phyloP scores from a whole-genome alignment of 2,329 filamentous ascomycete genomes.

The Penicillium rolfsii region DNA sequence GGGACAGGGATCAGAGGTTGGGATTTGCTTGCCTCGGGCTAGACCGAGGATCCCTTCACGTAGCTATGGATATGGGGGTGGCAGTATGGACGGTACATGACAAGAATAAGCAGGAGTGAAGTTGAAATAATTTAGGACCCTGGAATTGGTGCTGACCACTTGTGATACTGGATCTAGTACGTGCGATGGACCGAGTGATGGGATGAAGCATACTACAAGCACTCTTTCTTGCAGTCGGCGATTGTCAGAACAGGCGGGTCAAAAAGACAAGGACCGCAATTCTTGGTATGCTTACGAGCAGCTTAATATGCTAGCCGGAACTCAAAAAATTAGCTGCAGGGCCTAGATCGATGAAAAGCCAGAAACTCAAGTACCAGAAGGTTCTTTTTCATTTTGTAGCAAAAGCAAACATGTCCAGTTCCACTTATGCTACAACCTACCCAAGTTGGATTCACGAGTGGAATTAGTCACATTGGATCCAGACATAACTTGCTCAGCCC shows the following conservation, averaged over 20 bases:
- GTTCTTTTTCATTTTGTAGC: neutral
- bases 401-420: constrained; percentile 1
- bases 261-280: neutral
- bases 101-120: neutral
- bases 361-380: neutral
- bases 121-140: neutral
- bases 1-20: neutral
- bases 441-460: neutral
- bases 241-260: neutral
- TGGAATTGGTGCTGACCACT: no score
- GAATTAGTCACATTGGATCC: neutral
- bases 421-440: neutral
- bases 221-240: neutral
- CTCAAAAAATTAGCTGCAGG: neutral
- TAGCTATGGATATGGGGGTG: neutral
- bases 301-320: neutral
- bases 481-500: neutral
- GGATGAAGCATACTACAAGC: neutral
- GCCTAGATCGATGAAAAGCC: neutral
- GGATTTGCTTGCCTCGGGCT: neutral
- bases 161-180: neutral
- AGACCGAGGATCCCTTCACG: neutral
- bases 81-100: neutral
- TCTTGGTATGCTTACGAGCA: neutral
- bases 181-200: neutral